Base-by-base conservation (phyloP, 2,329 filamentous ascomycete species). In the Diaporthe destruens region DNA sequence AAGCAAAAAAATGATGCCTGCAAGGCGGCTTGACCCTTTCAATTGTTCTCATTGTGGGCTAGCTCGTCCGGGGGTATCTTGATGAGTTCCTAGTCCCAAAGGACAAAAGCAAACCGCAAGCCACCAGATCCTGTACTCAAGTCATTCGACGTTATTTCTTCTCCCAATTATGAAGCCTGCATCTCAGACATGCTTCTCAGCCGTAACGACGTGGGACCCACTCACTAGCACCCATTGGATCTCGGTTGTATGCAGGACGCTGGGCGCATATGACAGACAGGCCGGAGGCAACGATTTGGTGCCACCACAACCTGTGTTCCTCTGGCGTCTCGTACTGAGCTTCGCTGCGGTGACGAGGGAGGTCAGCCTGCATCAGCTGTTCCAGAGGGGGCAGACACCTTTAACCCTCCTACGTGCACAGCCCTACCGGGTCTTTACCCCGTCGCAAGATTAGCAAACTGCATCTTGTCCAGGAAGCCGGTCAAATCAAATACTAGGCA, bases 361-460 rank as follows among this genome's bases (percentile, higher is more conserved):
- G 47, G n/a, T 23, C 29, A 20, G 44, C 44, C 32, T 61, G 55
- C 68, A 53, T 61, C 14, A 42, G 29, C 55, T 70, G 44, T 29
- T 57, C 39, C 44, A 61, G 32, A 51, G 23, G 39, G 23, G 23
- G 44, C 68, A 61, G 55, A 54, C 23, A 32, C 36, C 20, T 29
- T 70, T 25, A 42, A 59, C 49, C 55, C 14, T 59, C 32, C 29
- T 32, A 51, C 47, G n/a, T 51, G 47, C 47, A 51, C 67, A 70
- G 47, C 67, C 67, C 32, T 59, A 70, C 44, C 42, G 57, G 55
- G 47, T 59, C 55, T 70, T 34, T 34, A 61, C 42, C 32, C 56
- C 61, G 34, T 70, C 36, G 47, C 68, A 61, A 42, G 47, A 42
- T 61, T 61, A 61, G 68, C 68, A 70, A 70, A 70, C 68, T 61